Percentiles rank a stretch among this genome's conserved stretches.
phyloP scores from a whole-genome alignment of 2,329 filamentous ascomycete genomes.

The Purpureocillium takamizusanense region DNA sequence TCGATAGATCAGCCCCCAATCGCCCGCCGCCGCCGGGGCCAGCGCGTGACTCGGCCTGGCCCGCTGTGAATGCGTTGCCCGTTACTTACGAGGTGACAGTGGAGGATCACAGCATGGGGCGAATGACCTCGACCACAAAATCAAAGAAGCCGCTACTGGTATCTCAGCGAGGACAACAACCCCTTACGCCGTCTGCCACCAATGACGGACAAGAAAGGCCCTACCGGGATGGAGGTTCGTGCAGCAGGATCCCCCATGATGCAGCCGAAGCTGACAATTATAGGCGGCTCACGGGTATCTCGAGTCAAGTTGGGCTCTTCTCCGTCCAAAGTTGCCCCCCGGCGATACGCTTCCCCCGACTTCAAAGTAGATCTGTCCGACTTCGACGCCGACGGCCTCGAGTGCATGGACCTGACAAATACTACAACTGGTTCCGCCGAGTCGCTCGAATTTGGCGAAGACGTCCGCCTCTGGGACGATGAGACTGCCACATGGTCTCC shows the following conservation, averaged over 20 bases:
- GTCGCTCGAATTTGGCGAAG: constrained; percentile 25
- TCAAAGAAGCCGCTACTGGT: constrained; percentile 35
- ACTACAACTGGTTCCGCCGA: constrained; percentile 23
- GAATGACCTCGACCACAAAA: constrained; percentile 31
- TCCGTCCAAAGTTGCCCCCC: constrained; percentile 15
- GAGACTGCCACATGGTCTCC: constrained; percentile 29
- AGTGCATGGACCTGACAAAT: constrained; percentile 31
- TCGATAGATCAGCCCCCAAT: neutral
- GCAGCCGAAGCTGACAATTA: neutral
- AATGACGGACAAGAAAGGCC: constrained; percentile 10
- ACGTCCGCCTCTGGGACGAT: constrained; percentile 33
- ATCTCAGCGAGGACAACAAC: constrained; percentile 29
- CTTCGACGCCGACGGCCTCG: constrained; percentile 24
- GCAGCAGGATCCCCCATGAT: neutral
- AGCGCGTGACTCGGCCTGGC: constrained; percentile 13
- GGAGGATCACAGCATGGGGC: constrained; percentile 32
- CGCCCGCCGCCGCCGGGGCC: constrained; percentile 3
- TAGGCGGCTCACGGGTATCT: constrained; percentile 2
- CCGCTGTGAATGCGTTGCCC: constrained; percentile 11
- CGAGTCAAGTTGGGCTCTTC: constrained; percentile 14
- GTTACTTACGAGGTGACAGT: constrained; percentile 16
- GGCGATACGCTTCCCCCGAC: constrained; percentile 7
- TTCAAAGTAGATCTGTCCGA: constrained; percentile 23
- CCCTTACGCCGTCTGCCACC: constrained; percentile 28
- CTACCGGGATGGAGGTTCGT: constrained; percentile 5